Base-by-base conservation (phyloP, 2,329 filamentous ascomycete genomes). In the Periconia digitata region DNA sequence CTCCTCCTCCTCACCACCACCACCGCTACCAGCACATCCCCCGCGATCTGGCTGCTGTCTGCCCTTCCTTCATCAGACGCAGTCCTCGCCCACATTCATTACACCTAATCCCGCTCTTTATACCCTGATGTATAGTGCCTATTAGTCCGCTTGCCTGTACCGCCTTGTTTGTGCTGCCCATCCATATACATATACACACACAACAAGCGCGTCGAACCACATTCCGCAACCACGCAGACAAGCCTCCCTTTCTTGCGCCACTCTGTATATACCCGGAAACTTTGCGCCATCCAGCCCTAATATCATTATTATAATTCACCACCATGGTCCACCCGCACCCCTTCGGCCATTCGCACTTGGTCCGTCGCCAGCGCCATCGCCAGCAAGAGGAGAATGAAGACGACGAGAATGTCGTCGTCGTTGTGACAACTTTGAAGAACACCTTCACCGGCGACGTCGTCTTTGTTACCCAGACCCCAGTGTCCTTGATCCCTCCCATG, bases 361-460 rank as follows among this genome's bases (percentile, higher is more conserved):
- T 60, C 56, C 67, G 56, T 34, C 65, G 68, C 18, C 64, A 70
- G 49, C 59, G 52, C 40, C 32, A 56, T 21, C 50, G 49, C 44
- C 49, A 56, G 1, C 46, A 57, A 23, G 38, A 55, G 20, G 44
- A 54, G 17, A 40, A 54, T 5, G 42, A 54, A 24, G 48, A 46
- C 2, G 48, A 45, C 2, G 15, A 51, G 15, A 23, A 50, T 24
- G 53, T 56, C 16, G 41, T 51, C 0, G 66, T 79, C 35, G 73
- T 83, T 36, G 79, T 82, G 62, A 72, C 81, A 39, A 83, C 80
- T 0, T 72, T 77, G 23, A 58, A 73, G 18, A 72, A 76, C 45
- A 82, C 80, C 34, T 84, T 82, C 54, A 67, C 71, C 15, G 80
- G 78, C 21, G 70, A 72, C 2, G 67, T 65, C 18, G 51, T 58